A percentile compares a stretch with the other conserved stretches of the same genome.
These are phyloP conservation scores for Myriosclerotinia curreyana DNA, from an alignment of 2,329 filamentous ascomycete species.

Conservation along the genomic window DNA sequence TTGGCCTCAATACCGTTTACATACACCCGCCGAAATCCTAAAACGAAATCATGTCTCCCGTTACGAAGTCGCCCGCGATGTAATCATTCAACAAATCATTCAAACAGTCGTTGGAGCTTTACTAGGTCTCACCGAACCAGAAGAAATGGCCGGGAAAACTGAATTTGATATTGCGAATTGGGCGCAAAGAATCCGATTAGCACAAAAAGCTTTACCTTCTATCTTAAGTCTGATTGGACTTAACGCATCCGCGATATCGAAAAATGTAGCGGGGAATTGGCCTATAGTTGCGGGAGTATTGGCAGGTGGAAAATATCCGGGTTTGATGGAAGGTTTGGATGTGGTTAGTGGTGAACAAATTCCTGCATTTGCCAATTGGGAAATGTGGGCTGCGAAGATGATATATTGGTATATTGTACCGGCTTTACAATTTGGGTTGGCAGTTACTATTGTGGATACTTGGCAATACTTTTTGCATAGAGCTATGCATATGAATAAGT, in stretches of 20 bases:
- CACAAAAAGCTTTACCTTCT: constrained; percentile 73
- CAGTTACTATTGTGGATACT: constrained; percentile 77
- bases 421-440: constrained; percentile 70
- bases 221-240: constrained; percentile 70
- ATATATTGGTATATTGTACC: constrained; percentile 81
- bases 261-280: constrained; percentile 68
- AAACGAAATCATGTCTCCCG: constrained; percentile 85
- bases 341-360: constrained; percentile 51
- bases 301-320: constrained; percentile 77
- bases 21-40: constrained; percentile 89
- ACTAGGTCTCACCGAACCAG: constrained; percentile 69
- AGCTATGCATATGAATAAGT: constrained; percentile 95
- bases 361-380: constrained; percentile 80
- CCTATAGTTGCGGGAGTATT: constrained; percentile 73
- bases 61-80: constrained; percentile 84
- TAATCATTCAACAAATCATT: constrained; percentile 86
- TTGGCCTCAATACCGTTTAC: constrained; percentile 86
- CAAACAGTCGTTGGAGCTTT: constrained; percentile 71
- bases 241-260: constrained; percentile 71
- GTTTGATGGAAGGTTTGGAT: constrained; percentile 58
- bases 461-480: constrained; percentile 99
- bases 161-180: constrained; percentile 86
- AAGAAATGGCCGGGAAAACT: constrained; percentile 72
- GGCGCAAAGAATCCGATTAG: constrained; percentile 76
- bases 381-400: constrained; percentile 67